phyloP scores from a whole-genome alignment of 495 filamentous ascomycete species.

The Lindgomyces ingoldianus region DNA sequence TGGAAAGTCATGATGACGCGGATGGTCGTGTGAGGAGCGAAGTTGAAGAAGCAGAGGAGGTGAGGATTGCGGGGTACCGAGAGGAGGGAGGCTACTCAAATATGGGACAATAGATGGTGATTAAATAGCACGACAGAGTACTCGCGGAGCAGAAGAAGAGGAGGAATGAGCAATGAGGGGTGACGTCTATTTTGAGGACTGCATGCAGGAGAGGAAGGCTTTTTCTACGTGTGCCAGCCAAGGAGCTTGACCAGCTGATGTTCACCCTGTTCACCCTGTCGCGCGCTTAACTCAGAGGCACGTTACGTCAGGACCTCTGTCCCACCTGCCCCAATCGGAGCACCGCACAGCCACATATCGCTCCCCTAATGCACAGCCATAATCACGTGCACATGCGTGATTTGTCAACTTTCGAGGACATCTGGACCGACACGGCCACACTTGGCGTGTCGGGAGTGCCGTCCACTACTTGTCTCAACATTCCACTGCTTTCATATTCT shows the following conservation, averaged over 20 bases:
- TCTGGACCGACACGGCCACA: too few species aligned
- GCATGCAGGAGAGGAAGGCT: not conserved
- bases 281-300: conserved; percentile 1
- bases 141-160: not conserved
- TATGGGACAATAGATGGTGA: not conserved
- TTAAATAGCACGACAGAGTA: not conserved
- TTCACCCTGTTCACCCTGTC: not conserved
- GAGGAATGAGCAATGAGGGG: not conserved
- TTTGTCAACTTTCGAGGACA: too few species aligned
- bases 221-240: not conserved
- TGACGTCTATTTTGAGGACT: not conserved
- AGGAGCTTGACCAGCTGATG: not conserved
- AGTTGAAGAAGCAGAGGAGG: not conserved
- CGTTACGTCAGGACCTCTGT: not conserved
- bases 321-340: not conserved
- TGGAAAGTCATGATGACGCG: conserved; percentile 47
- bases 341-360: not conserved
- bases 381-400: too few species aligned
- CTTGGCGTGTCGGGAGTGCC: too few species aligned
- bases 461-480: too few species aligned
- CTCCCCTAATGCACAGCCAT: too few species aligned
- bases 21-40: not conserved
- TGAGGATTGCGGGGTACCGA: not conserved
- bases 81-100: too few species aligned
- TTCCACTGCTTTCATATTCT: too few species aligned